Percentiles rank a stretch among this genome's conserved stretches.
Evolutionary conservation across 148 eudicot genomes (phyloP).

Genomic region (Vaccinium macrocarpon): DNA sequence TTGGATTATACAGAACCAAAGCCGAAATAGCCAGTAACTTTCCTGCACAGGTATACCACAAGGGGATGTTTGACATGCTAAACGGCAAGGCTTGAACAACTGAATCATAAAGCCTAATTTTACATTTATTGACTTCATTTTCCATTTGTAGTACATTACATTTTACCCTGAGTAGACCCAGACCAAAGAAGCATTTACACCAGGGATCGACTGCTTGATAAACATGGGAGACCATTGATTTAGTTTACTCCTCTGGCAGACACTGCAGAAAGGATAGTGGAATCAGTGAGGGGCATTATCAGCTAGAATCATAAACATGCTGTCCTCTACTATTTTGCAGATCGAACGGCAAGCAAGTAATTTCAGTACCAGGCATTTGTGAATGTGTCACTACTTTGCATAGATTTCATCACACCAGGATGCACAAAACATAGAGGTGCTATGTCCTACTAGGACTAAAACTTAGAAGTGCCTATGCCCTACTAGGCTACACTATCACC

Average conservation of each 20-base stretch:
- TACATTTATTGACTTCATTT: background rate
- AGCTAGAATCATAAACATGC: background rate
- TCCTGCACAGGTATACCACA: slow-evolving; percentile 5
- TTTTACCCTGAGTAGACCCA: background rate
- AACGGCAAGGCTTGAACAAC: background rate
- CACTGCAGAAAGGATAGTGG: slow-evolving; percentile 9
- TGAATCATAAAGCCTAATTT: background rate
- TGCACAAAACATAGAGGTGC: background rate
- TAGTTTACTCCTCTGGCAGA: background rate
- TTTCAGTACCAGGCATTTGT: background rate
- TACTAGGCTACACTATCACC: too few relatives aligned
- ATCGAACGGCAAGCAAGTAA: background rate
- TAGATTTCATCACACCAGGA: background rate
- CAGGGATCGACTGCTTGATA: background rate
- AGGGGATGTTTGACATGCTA: background rate
- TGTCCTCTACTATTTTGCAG: background rate
- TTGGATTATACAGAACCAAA: background rate
- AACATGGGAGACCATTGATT: background rate
- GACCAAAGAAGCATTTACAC: slow-evolving; percentile 11
- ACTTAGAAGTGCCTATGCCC: too few relatives aligned
- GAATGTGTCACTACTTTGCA: background rate
- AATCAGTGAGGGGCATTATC: background rate
- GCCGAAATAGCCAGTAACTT: background rate
- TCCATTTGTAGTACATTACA: background rate
- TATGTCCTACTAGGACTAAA: background rate